phyloP scores from a whole-genome alignment of 2,329 filamentous ascomycete genomes.

The Triangularia setosa region DNA sequence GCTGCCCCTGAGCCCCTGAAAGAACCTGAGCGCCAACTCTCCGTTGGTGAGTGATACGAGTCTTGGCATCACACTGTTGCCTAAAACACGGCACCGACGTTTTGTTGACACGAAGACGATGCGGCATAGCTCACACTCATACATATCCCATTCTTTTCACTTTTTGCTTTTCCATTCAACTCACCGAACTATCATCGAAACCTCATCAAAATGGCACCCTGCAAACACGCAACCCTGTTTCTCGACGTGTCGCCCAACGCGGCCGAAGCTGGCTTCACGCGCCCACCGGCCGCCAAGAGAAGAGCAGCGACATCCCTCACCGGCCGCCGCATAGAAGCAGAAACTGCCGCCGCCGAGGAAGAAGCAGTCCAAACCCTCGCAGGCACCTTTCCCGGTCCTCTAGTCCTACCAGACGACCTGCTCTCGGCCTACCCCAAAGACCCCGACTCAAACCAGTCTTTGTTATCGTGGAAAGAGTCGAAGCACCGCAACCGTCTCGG shows the following conservation, averaged over 20 bases:
- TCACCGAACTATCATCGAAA: neutral
- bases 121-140: neutral
- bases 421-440: conserved; percentile 50
- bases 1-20: neutral
- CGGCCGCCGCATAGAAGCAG: conserved; percentile 13
- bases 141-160: neutral
- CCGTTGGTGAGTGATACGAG: neutral
- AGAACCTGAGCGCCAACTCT: neutral
- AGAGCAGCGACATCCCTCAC: conserved; percentile 17
- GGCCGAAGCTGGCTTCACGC: conserved; percentile 30
- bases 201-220: conserved; percentile 7
- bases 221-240: conserved; percentile 21
- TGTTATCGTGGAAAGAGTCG: conserved; percentile 46
- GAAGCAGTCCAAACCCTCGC: conserved; percentile 9
- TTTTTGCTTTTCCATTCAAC: no score
- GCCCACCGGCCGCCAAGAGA: conserved; percentile 26
- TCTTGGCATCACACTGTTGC: neutral
- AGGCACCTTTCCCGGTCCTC: conserved; percentile 51
- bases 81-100: neutral
- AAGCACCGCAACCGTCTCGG: conserved; percentile 47
- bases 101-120: neutral
- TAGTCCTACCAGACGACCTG: conserved; percentile 58
- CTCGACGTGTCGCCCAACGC: conserved; percentile 32
- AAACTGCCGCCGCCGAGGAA: conserved; percentile 4
- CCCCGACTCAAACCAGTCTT: conserved; percentile 44